Percentiles rank a stretch among this genome's conserved stretches.
These are phyloP conservation scores for Ilex paraguariensis DNA, from an alignment of 305 asterid genomes.

Conservation along the genomic window DNA sequence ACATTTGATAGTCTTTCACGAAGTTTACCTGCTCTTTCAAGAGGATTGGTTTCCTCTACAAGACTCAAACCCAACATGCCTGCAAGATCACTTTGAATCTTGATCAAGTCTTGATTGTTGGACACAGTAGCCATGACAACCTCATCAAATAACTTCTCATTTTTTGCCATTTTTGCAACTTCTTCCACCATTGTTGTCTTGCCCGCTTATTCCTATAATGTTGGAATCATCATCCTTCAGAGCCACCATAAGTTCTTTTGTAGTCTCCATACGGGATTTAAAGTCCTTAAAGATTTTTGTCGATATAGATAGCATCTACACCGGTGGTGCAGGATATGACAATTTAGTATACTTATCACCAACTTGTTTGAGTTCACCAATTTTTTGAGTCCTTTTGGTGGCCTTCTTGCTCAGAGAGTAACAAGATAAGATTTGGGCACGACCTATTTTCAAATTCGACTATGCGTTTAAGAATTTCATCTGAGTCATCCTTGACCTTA, in stretches of 20 bases:
- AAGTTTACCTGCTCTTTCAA: neutral
- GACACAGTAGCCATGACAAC: too few relatives aligned
- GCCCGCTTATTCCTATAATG: constrained; percentile 20
- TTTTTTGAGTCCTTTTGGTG: constrained; percentile 4
- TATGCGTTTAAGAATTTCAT: neutral
- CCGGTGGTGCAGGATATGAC: neutral
- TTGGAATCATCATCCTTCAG: constrained; percentile 1
- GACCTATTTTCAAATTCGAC: constrained; percentile 3
- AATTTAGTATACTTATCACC: too few relatives aligned
- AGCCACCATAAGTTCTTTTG: constrained; percentile 8
- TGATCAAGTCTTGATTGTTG: too few relatives aligned
- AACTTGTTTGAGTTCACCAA: too few relatives aligned
- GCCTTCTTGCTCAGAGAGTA: constrained; percentile 20
- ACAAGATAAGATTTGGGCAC: constrained; percentile 6
- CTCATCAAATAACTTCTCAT: neutral
- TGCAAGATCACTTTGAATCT: too few relatives aligned
- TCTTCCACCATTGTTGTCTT: constrained; percentile 16
- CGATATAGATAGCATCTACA: neutral
- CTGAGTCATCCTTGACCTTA: neutral
- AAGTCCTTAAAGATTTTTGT: neutral
- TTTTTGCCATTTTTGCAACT: constrained; percentile 3
- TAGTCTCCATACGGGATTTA: constrained; percentile 1
- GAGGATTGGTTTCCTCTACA: neutral
- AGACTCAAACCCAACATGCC: neutral
- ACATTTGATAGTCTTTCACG: neutral